Percentiles rank a stretch among this genome's conserved stretches.
These are phyloP conservation scores for Penicillium concentricum DNA, from an alignment of 2,329 filamentous ascomycete species.

Conservation along the genomic window DNA sequence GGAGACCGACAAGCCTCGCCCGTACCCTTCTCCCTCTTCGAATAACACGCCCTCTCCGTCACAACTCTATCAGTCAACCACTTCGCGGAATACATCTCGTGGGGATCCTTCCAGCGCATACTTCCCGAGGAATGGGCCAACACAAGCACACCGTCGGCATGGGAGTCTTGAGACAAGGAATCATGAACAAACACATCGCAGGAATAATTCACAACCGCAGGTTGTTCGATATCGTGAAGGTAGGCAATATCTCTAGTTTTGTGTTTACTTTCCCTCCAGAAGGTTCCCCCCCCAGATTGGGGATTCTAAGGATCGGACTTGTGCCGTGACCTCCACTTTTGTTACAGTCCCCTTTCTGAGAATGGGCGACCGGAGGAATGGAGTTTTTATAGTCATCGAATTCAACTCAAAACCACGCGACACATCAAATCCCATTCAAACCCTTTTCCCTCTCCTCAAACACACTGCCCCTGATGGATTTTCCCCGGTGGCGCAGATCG, in stretches of 20 bases:
- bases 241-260: constrained; percentile 6
- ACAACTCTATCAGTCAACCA: constrained; percentile 9
- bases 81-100: constrained; percentile 18
- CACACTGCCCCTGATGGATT: constrained; percentile 14
- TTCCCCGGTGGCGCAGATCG: constrained; percentile 30
- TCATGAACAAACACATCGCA: constrained; percentile 18
- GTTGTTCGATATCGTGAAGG: constrained; percentile 15
- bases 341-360: not conserved
- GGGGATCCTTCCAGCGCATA: constrained; percentile 17
- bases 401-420: not conserved
- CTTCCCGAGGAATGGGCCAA: constrained; percentile 15
- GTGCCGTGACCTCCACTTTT: constrained; percentile 21
- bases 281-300: constrained; percentile 23
- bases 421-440: not conserved
- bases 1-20: constrained; percentile 20
- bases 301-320: constrained; percentile 21
- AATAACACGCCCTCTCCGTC: constrained; percentile 1
- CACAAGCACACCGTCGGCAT: constrained; percentile 20
- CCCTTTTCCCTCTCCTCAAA: not conserved
- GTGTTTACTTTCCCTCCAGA: constrained; percentile 4
- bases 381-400: not conserved
- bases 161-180: constrained; percentile 17
- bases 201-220: constrained; percentile 24
- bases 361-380: not conserved
- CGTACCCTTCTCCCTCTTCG: constrained; percentile 12